These are phyloP conservation scores for Luvunga scandens DNA, from an alignment of 345 rosid genomes.

Conservation along the genomic window DNA sequence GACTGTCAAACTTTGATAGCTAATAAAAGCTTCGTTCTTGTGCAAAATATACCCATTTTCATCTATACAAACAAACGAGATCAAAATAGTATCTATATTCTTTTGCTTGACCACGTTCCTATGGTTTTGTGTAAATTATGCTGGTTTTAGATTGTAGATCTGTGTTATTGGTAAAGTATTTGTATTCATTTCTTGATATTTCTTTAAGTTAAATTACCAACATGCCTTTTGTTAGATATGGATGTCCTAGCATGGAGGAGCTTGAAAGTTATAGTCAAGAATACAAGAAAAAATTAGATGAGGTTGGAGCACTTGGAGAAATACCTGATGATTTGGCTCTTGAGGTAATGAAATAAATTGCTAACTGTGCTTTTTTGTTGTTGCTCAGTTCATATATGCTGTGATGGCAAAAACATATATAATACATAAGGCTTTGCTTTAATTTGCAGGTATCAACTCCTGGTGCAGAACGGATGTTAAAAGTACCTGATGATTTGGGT, in stretches of 20 bases:
- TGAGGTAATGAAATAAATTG: constrained; percentile 46
- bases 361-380: background rate
- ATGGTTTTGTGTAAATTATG: background rate
- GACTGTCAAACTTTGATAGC: background rate
- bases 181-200: background rate
- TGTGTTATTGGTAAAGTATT: background rate
- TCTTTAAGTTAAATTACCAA: background rate
- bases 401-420: background rate
- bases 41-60: background rate
- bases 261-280: constrained; percentile 66
- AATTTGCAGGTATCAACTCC: constrained; percentile 76
- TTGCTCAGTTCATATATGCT: background rate
- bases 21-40: background rate
- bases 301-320: constrained; percentile 57
- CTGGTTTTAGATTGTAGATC: background rate
- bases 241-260: constrained; percentile 83
- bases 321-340: constrained; percentile 82
- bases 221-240: constrained; percentile 48
- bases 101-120: background rate
- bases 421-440: background rate
- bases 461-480: constrained; percentile 80
- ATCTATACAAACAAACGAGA: background rate
- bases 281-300: constrained; percentile 75
- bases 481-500: constrained; percentile 67
- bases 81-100: background rate